These are phyloP conservation scores for Auricularia sp. DNA, from an alignment of 768 basidiomycete species.

Conservation along the genomic window DNA sequence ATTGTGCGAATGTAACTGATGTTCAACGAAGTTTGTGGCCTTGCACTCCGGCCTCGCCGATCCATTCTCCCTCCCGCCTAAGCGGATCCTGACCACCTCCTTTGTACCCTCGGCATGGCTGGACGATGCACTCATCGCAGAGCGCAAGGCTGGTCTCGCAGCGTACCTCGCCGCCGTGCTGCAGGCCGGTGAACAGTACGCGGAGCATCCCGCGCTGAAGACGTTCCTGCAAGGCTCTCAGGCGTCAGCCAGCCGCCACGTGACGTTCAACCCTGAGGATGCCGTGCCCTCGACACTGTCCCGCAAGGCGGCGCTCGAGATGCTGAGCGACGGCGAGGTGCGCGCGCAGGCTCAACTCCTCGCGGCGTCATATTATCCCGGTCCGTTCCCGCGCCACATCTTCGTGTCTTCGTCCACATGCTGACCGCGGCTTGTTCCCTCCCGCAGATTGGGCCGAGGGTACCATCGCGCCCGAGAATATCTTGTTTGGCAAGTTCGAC, in stretches of 20 bases:
- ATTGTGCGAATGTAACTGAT: neutral
- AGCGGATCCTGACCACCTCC: constrained; percentile 37
- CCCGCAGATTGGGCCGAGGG: constrained; percentile 39
- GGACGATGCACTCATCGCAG: constrained; percentile 40
- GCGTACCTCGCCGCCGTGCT: constrained; percentile 34
- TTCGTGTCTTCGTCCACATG: neutral
- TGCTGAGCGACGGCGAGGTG: constrained; percentile 12
- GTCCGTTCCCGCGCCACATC: neutral
- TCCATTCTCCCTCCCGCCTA: constrained; percentile 37
- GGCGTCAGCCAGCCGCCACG: constrained; percentile 8
- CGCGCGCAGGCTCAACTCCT: constrained; percentile 22
- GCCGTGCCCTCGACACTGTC: constrained; percentile 38
- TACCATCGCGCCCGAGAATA: constrained; percentile 40
- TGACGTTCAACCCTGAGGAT: constrained; percentile 34
- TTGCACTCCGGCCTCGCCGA: constrained; percentile 34
- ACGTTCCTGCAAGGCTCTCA: constrained; percentile 29
- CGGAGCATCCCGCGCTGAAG: constrained; percentile 24
- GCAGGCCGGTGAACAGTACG: constrained; percentile 24
- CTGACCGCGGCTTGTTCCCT: constrained; percentile 13
- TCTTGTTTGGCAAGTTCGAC: constrained; percentile 60
- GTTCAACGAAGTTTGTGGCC: constrained; percentile 24
- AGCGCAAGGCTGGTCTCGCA: constrained; percentile 40
- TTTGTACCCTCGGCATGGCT: constrained; percentile 46
- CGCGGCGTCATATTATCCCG: constrained; percentile 38
- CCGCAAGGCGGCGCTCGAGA: constrained; percentile 25